Evolutionary conservation across 202 grass and related monocot genomes (phyloP).

Genomic region (Setaria italica): DNA sequence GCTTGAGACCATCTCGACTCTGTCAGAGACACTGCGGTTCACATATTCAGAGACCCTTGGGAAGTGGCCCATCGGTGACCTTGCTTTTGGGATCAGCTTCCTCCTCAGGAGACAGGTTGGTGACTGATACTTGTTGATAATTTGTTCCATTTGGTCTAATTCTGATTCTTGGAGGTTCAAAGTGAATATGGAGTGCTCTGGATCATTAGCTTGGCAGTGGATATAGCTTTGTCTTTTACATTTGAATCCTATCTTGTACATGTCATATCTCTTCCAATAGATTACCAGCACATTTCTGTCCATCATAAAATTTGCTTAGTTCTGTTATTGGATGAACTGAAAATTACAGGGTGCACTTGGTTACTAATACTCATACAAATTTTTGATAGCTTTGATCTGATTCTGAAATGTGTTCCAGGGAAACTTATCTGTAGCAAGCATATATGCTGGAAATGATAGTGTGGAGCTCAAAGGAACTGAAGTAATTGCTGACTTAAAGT

Average conservation of each 20-base stretch:
- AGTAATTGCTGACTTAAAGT: constrained; percentile 79
- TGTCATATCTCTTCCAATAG: not conserved
- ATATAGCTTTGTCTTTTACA: not conserved
- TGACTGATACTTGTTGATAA: not conserved
- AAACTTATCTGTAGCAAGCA: constrained; percentile 83
- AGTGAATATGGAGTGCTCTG: not conserved
- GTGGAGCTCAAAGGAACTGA: constrained; percentile 79
- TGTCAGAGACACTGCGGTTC: constrained; percentile 91
- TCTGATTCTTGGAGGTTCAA: not conserved
- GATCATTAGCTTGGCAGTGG: not conserved
- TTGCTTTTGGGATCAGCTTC: constrained; percentile 96
- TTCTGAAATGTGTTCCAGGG: constrained; percentile 67
- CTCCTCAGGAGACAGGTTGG: constrained; percentile 91
- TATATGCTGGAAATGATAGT: constrained; percentile 87
- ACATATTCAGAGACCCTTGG: constrained; percentile 98
- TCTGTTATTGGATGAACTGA: not conserved
- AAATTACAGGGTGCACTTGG: not conserved
- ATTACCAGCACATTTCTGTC: constrained; percentile 8
- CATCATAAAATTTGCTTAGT: not conserved
- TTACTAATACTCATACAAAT: not conserved
- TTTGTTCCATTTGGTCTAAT: not conserved
- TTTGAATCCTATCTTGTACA: not conserved
- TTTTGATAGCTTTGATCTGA: constrained; percentile 7
- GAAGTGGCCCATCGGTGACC: constrained; percentile 98
- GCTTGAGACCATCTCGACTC: constrained; percentile 94